Base-by-base conservation (phyloP, 2,329 filamentous ascomycete species). In the Remersonia thermophila region DNA sequence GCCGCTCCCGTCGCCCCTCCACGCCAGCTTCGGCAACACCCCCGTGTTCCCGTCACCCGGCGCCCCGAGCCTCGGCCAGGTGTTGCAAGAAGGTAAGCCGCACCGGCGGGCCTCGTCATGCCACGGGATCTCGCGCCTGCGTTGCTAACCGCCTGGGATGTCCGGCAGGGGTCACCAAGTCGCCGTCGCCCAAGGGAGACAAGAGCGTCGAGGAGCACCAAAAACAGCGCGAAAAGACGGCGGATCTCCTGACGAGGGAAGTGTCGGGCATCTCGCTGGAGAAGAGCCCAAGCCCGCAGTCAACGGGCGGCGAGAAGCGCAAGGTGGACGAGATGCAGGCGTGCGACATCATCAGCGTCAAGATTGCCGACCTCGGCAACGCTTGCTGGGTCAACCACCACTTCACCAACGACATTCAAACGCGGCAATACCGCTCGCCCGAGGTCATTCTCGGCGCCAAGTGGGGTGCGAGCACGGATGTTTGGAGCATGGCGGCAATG, bases 401-500 rank as follows among this genome's bases (percentile, higher is more conserved):
- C 61, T 98, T 98, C 62, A 98, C 91, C 54, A 95, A 98, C 56
- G 91, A 98, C 57, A 98, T 98, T 52, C 91, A 98, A 58, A 98
- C 91, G 7, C 73, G 91, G 52, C 91, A 98, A 61, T 98, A 98
- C 60, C 73, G 91, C 39, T 96, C 91, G 2, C 91, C 91, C 1
- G 91, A 98, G 61, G 91, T 98, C 38, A 96, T 98, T 42, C 66
- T 98, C 14, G 91, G 91, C 27, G 77, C 86, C 3, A 96, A 96
- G 66, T 98, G 91, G 91, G 91, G 91, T 48, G 91, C 91, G n/a
- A 96, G 89, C 56, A 96, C 91, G 2, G 91, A 98, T 60, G 83
- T 96, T 7, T 98, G 91, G 91, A 96, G 89, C 62, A 98, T 98
- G 91, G 87, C 91, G 40, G 83, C 83, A 48, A 98, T 98, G 91